These are phyloP conservation scores for Aureobasidium vineae DNA, from an alignment of 2,329 filamentous ascomycete species.

Conservation along the genomic window DNA sequence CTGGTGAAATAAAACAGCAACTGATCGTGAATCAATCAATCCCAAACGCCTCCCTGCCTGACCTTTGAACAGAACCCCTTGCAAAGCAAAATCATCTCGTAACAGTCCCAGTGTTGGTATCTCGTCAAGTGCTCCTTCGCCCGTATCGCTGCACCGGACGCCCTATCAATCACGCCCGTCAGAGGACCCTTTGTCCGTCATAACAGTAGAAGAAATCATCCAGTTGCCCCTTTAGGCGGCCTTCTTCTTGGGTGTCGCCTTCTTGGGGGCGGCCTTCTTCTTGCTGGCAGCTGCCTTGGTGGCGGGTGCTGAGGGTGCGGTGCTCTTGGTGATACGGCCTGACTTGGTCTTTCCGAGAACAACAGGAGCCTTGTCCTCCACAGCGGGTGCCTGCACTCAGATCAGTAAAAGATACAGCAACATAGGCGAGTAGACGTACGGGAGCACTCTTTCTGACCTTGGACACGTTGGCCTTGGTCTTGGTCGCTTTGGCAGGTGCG, in stretches of 20 bases:
- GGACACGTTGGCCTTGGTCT: slow-evolving; percentile 49
- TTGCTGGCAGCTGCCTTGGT: slow-evolving; percentile 45
- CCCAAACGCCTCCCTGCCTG: slow-evolving; percentile 13
- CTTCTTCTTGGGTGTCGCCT: slow-evolving; percentile 48
- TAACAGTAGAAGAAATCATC: slow-evolving; percentile 20
- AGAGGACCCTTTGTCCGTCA: slow-evolving; percentile 17
- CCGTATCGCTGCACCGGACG: slow-evolving; percentile 24
- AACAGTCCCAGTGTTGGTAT: slow-evolving; percentile 25
- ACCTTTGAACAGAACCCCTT: slow-evolving; percentile 21
- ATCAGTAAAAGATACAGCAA: neutral
- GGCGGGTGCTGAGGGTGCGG: slow-evolving; percentile 43
- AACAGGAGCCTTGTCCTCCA: slow-evolving; percentile 65
- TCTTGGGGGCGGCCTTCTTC: slow-evolving; percentile 47
- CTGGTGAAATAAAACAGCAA: slow-evolving; percentile 2
- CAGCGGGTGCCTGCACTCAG: slow-evolving; percentile 57
- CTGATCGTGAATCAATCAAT: slow-evolving; percentile 18
- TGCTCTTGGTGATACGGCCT: slow-evolving; percentile 74
- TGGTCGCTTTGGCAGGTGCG: slow-evolving; percentile 37
- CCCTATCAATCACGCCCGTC: slow-evolving; percentile 21
- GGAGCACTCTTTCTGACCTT: slow-evolving; percentile 47
- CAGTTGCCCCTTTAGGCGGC: slow-evolving; percentile 20
- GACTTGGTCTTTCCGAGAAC: slow-evolving; percentile 80
- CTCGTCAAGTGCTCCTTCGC: slow-evolving; percentile 21
- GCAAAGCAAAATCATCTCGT: slow-evolving; percentile 25
- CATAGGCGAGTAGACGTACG: slow-evolving; percentile 31